These are phyloP conservation scores for Ampelomyces quisqualis DNA, from an alignment of 2,329 filamentous ascomycete genomes.

Conservation along the genomic window DNA sequence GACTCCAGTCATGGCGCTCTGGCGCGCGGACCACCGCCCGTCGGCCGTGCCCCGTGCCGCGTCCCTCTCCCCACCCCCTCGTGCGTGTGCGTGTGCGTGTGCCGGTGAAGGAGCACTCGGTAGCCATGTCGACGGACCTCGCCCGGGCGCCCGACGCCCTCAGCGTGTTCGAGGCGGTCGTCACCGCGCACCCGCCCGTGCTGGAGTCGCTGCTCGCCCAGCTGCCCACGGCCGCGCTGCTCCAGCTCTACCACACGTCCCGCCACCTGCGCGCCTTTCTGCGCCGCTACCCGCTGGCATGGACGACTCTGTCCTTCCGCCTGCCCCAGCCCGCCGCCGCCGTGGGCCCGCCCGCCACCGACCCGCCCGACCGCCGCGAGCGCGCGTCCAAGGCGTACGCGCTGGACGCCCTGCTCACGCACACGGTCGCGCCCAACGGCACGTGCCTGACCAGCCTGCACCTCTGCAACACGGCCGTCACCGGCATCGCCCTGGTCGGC, in stretches of 20 bases:
- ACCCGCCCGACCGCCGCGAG: constrained; percentile 43
- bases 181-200: constrained; percentile 59
- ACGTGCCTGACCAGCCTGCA: constrained; percentile 58
- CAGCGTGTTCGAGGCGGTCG: constrained; percentile 54
- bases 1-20: no score
- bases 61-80: no score
- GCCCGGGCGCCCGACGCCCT: constrained; percentile 25
- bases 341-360: constrained; percentile 42
- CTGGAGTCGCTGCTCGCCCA: constrained; percentile 61
- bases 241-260: constrained; percentile 61
- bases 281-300: constrained; percentile 59
- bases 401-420: constrained; percentile 59
- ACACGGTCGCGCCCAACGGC: constrained; percentile 58
- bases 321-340: constrained; percentile 47
- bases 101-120: no score
- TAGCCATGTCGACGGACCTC: constrained; percentile 17
- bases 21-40: no score
- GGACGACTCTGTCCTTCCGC: constrained; percentile 62
- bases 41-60: no score
- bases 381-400: constrained; percentile 60
- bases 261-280: constrained; percentile 57
- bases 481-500: constrained; percentile 57
- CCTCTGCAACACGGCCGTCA: constrained; percentile 62
- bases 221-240: constrained; percentile 56
- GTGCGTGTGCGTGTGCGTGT: no score